Evolutionary conservation across 148 eudicot genomes (phyloP), one percentile per base, ranked within the genome.

Genomic region (Vaccinium corymbosum): DNA sequence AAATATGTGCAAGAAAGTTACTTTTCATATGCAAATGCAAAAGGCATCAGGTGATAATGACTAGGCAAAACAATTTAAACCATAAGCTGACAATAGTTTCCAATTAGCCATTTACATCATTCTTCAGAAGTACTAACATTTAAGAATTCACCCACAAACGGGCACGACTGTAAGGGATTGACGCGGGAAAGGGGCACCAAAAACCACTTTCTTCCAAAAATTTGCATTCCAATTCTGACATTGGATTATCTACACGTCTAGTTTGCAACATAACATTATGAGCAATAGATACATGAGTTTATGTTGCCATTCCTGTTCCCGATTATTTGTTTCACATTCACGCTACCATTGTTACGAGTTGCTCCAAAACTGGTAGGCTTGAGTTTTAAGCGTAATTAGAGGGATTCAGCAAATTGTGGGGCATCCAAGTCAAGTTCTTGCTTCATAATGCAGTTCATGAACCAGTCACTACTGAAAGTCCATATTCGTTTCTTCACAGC

Each of bases 361-460:
- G 27, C 16, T 70, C 77, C 42, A 52, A 27, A 49, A 27, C 50
- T 75, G 48, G 57, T 13, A 76, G 10, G 29, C 16, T 27, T 20
- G 3, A 72, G 11, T 22, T 70, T 3, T 61, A 51, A 78, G 74
- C 51, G 25, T 53, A 64, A 20, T 87, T 87, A 95, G 50, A 95
- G 98, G 77, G 96, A 94, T 87, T 93, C 98, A 19, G 95, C 98
- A 92, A 95, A 95, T 89, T 92, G 96, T 78, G 98, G 92, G 51
- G 96, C 98, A 46, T 93, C 96, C 86, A 93, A 81, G 82, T 94
- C 98, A 19, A 95, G 95, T 80, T 94, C 96, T 92, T 95, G 98
- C 86, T 81, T 95, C 98, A 95, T 90, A 68, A 95, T 88, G 84
- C 96, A 94, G 88, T 82, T 93, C 96, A 94, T 94, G 74, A 95